Evolutionary conservation across 2,329 filamentous ascomycete genomes (phyloP).

Genomic region (Rugonectria rugulosa): DNA sequence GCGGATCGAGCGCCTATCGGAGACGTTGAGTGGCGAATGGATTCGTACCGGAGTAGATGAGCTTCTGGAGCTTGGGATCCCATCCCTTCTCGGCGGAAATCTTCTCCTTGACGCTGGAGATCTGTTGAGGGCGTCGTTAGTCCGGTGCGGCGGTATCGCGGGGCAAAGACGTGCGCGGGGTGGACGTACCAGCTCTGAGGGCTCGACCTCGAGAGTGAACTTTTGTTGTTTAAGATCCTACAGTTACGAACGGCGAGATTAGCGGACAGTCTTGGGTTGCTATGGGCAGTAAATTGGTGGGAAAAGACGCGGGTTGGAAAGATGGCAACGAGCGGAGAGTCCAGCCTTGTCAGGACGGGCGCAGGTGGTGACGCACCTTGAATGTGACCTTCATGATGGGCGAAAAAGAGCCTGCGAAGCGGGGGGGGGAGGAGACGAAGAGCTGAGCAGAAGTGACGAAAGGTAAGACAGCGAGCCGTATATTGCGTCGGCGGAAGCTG

Average conservation of each 20-base stretch:
- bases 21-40: neutral
- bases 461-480: constrained; percentile 8
- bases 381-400: constrained; percentile 74
- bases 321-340: constrained; percentile 1
- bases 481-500: constrained; percentile 5
- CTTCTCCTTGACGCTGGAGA: constrained; percentile 90
- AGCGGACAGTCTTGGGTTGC: constrained; percentile 5
- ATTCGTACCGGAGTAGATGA: constrained; percentile 90
- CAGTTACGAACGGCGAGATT: constrained; percentile 13
- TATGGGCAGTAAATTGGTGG: neutral
- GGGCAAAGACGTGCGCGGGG: constrained; percentile 39
- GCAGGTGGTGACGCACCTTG: constrained; percentile 56
- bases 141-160: constrained; percentile 23
- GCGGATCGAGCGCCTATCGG: constrained; percentile 22
- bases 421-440: constrained; percentile 31
- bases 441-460: constrained; percentile 19
- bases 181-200: constrained; percentile 82
- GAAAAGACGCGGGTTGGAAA: neutral
- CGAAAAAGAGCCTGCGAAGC: constrained; percentile 43
- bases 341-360: neutral
- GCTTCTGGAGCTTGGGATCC: constrained; percentile 89
- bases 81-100: constrained; percentile 93
- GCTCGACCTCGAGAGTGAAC: constrained; percentile 95
- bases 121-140: constrained; percentile 57
- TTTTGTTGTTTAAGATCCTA: constrained; percentile 99